Evolutionary conservation across 2,329 filamentous ascomycete genomes (phyloP).

Genomic region (Leptographium galeiforme): DNA sequence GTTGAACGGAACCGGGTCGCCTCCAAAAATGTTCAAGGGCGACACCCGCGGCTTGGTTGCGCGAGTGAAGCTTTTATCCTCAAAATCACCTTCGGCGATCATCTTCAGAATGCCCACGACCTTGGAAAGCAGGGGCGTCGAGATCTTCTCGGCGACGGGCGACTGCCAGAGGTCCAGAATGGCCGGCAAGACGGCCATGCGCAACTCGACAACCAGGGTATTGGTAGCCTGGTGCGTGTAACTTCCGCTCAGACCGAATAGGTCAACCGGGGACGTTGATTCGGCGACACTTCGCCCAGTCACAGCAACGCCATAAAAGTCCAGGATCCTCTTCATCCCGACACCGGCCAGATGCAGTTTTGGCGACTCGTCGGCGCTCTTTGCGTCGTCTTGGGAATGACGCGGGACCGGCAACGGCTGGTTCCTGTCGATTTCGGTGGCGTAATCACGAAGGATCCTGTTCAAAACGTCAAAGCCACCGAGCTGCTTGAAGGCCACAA

Average conservation of each 20-base stretch:
- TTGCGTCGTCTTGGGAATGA: conserved; percentile 3
- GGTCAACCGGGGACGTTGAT: conserved; percentile 43
- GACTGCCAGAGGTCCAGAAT: conserved; percentile 77
- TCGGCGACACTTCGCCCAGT: conserved; percentile 72
- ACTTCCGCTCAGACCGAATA: conserved; percentile 28
- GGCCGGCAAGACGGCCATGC: conserved; percentile 64
- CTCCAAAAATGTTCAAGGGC: conserved; percentile 1
- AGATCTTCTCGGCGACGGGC: conserved; percentile 65
- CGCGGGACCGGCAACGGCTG: not conserved
- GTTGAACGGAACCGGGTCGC: conserved; percentile 26
- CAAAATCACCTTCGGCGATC: conserved; percentile 64
- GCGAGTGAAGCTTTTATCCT: conserved; percentile 24
- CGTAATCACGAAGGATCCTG: conserved; percentile 53
- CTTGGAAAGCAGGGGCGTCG: conserved; percentile 57
- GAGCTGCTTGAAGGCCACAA: conserved; percentile 75
- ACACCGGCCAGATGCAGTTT: conserved; percentile 37
- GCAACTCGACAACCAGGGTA: conserved; percentile 78
- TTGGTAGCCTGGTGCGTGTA: conserved; percentile 30
- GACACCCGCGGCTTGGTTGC: not conserved
- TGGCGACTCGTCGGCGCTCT: conserved; percentile 28
- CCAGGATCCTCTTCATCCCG: conserved; percentile 69
- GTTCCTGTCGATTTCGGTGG: conserved; percentile 36
- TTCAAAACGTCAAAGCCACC: conserved; percentile 65
- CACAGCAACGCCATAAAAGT: conserved; percentile 64
- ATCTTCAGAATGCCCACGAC: conserved; percentile 73